Base-by-base conservation (phyloP, 164 flowering plant species). In the Kalanchoe fedtschenkoi region DNA sequence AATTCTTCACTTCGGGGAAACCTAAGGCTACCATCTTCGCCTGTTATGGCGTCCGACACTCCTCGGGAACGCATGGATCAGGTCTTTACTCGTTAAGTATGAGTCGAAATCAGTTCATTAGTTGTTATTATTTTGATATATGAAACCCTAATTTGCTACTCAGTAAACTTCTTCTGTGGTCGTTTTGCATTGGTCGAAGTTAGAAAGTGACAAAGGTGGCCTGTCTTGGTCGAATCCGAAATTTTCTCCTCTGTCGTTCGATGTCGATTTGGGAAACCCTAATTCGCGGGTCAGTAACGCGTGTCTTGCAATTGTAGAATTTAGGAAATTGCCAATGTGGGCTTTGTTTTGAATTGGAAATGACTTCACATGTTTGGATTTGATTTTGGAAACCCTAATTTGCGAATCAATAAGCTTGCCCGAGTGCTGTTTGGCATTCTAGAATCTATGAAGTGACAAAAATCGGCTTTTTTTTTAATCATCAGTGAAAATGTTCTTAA, bases 61-160 rank as follows among this genome's bases (percentile, higher is more conserved):
- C 67, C 74, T 10, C 64, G 70, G 62, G 4, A 43, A 13, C 80
- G 80, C 54, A 68, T 77, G 42, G 75, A 77, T 61, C 74, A 77
- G 80, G 80, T 67, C 10, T 8, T 70, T 21, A 4, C 17, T 7
- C 8, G 11, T 44, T 19, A n/a, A 6, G n/a, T 44, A 7, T 9
- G 26, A 47, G 8, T 37, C 11, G 39, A 37, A 9, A 37, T 37
- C 13, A 7, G 0, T 43, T 2, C 26, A 9, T 26, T 33, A 17
- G 4, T 5, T 54, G 9, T 53, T 21, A 42, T 13, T 26, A 32
- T 10, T 26, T 6, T 62, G 30, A 46, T 17, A 46, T 14, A 37
- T 6, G 5, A 58, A 53, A 51, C 66, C 58, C 58, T 59, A 37
- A 26, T 22, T 17, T 30, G 5, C 5, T 13, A 8, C 3, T 42